Base-by-base conservation (phyloP, 2,329 filamentous ascomycete species). In the Xylaria multiplex region DNA sequence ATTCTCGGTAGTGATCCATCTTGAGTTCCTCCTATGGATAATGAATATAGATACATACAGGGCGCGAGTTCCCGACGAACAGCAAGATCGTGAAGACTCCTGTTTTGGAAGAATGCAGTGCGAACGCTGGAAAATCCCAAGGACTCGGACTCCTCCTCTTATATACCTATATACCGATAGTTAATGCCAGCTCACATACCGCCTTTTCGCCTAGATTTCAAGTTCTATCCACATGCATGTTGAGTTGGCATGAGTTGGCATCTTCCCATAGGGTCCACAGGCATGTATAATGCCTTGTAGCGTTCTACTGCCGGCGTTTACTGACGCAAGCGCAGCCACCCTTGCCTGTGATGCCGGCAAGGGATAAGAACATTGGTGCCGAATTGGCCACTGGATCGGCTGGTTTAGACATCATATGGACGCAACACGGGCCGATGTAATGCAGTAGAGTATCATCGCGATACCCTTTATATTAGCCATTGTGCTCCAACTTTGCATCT, bases 241-340 rank as follows among this genome's bases (percentile, higher is more conserved):
- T 78, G 76, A 76, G 75, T 70, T 77, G 76, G 66, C 65, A 69
- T 77, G 76, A 76, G 75, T 66, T 77, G 76, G 65, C 68, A 69
- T 65, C 72, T 74, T 72, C 74, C 71, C 70, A 77, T 74, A 74
- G 74, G 75, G 65, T 69, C 73, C 71, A 73, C 75, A 70, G 70
- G 64, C 70, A 72, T 72, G 70, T 73, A 71, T 67, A 73, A 71
- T 69, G 67, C 63, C 62, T 66, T 63, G 67, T 71, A 70, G 68
- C 66, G 67, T 55, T 49, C n/a, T 55, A 66, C 69, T 70, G 69
- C 59, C 58, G 46, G 16, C 58, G 58, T 66, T 53, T 37, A 63
- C 66, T 68, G 62, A 66, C 55, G 56, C 64, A 65, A 61, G 57
- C 19, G 68, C 62, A 70, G 60, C 61, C 61, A 67, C 58, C 65